Conservation (phyloP, 2,329 filamentous ascomycete species). For the Exserohilum rostratum region DNA sequence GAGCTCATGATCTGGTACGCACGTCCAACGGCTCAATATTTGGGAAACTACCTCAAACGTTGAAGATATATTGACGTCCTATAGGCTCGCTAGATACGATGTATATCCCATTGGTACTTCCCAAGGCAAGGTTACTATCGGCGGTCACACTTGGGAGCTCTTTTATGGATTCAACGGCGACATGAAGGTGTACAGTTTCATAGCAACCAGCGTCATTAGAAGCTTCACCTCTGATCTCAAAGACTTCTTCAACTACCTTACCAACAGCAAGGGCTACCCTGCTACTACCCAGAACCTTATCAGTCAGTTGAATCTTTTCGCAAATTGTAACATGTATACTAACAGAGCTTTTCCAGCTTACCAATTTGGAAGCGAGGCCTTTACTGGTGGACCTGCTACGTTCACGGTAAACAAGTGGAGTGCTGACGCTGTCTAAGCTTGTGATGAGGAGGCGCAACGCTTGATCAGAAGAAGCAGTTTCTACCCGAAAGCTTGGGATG, state of each 20-base stretch:
- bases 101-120: constrained; percentile 26
- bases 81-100: constrained; percentile 25
- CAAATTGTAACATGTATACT: neutral
- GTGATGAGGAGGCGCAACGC: neutral
- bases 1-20: constrained; percentile 33
- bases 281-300: constrained; percentile 27
- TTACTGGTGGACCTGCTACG: constrained; percentile 27
- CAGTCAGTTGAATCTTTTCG: constrained; percentile 12
- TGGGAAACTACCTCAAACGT: neutral
- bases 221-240: constrained; percentile 62
- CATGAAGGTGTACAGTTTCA: constrained; percentile 66
- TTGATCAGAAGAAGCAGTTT: neutral
- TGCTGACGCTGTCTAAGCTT: constrained; percentile 8
- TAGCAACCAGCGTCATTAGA: constrained; percentile 47
- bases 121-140: constrained; percentile 50
- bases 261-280: constrained; percentile 52
- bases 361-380: constrained; percentile 31
- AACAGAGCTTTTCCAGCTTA: constrained; percentile 13
- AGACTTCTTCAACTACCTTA: constrained; percentile 64
- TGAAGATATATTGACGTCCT: neutral
- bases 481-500: neutral
- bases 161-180: constrained; percentile 63
- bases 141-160: constrained; percentile 60
- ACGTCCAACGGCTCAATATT: neutral
- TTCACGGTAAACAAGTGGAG: constrained; percentile 24